phyloP scores from a whole-genome alignment of 2,329 filamentous ascomycete species.

The Didymella sp. region DNA sequence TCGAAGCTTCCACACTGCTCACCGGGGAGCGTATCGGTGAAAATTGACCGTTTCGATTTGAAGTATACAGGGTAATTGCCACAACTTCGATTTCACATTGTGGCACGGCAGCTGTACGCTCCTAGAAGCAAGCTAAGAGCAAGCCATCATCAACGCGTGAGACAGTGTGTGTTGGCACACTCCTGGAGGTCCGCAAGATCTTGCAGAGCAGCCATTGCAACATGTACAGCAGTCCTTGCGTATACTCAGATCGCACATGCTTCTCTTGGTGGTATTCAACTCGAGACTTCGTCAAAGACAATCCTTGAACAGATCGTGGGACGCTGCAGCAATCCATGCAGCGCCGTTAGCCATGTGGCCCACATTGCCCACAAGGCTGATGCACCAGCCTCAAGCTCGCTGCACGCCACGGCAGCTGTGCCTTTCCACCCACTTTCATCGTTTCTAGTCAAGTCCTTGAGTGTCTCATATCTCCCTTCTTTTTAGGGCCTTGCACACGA shows the following conservation, averaged over 20 bases:
- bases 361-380: constrained; percentile 17
- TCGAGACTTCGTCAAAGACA: neutral
- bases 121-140: neutral
- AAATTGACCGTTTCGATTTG: neutral
- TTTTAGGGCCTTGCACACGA: neutral
- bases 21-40: constrained; percentile 10
- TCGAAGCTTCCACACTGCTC: constrained; percentile 11
- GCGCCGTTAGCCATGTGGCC: constrained; percentile 15
- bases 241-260: neutral
- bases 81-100: neutral
- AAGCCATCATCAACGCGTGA: neutral
- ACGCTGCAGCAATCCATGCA: constrained; percentile 6
- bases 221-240: neutral
- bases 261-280: neutral
- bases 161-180: neutral
- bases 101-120: neutral
- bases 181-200: neutral
- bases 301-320: constrained; percentile 1
- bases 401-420: neutral
- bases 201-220: neutral
- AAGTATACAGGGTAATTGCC: constrained; percentile 1
- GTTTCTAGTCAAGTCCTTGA: neutral
- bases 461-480: neutral
- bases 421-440: neutral
- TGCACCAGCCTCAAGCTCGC: constrained; percentile 10